phyloP scores from a whole-genome alignment of 2,329 filamentous ascomycete species.

The Trichoderma sp. region DNA sequence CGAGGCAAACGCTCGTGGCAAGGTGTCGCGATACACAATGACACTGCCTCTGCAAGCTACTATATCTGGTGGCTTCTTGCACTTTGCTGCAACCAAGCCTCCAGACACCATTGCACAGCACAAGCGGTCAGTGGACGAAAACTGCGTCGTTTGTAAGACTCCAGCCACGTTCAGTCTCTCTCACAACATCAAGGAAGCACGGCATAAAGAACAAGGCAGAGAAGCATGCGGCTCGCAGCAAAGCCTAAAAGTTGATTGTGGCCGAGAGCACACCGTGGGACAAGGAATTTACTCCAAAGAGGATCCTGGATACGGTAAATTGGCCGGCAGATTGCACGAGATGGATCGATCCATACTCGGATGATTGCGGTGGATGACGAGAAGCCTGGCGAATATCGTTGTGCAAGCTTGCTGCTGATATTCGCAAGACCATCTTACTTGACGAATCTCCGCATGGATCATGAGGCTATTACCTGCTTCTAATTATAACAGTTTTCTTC shows the following conservation, averaged over 20 bases:
- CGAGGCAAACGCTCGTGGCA: neutral
- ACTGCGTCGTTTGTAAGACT: neutral
- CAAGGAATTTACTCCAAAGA: neutral
- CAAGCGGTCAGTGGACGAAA: constrained; percentile 14
- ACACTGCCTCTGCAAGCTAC: constrained; percentile 7
- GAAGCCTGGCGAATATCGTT: neutral
- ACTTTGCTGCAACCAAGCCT: neutral
- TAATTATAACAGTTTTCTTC: neutral
- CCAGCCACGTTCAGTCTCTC: constrained; percentile 21
- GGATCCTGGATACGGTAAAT: constrained; percentile 4
- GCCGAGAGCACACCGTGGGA: neutral
- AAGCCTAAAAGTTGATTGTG: neutral
- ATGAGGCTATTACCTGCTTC: neutral
- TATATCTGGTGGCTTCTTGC: neutral
- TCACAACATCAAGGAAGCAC: neutral
- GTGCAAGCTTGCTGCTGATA: neutral
- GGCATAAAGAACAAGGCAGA: neutral
- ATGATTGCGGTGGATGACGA: neutral
- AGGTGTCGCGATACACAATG: constrained; percentile 3
- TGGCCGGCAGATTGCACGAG: constrained; percentile 20
- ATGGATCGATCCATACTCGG: neutral
- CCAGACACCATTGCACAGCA: constrained; percentile 2
- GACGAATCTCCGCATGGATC: neutral
- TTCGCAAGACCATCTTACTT: neutral
- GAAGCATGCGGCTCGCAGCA: neutral